These are phyloP conservation scores for Parastagonospora avenae DNA, from an alignment of 2,329 filamentous ascomycete species.

Conservation along the genomic window DNA sequence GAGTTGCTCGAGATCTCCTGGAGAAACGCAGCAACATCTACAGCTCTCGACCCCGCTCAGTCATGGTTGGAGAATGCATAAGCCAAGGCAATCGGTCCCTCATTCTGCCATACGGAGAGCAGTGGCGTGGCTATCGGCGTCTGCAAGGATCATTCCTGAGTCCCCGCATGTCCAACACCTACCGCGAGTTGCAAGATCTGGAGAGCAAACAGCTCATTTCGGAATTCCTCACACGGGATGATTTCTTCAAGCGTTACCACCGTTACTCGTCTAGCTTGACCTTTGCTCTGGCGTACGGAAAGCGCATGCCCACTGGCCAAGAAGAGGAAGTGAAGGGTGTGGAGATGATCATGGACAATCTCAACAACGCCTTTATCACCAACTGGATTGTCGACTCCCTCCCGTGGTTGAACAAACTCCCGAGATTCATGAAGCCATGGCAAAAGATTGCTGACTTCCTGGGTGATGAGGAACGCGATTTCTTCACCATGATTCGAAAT, in stretches of 20 bases:
- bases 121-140: conserved; percentile 10
- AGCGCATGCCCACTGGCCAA: too few relatives aligned
- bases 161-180: conserved; percentile 26
- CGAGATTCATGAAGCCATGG: too few relatives aligned
- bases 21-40: conserved; percentile 59
- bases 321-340: too few relatives aligned
- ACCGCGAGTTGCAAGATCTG: conserved; percentile 59
- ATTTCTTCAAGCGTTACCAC: conserved; percentile 52
- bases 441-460: too few relatives aligned
- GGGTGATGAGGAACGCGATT: too few relatives aligned
- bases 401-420: too few relatives aligned
- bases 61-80: conserved; percentile 11
- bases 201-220: conserved; percentile 61
- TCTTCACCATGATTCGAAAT: too few relatives aligned
- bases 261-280: conserved; percentile 53
- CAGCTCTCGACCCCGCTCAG: conserved; percentile 53
- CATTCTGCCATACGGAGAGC: conserved; percentile 15
- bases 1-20: conserved; percentile 57
- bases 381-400: too few relatives aligned
- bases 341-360: too few relatives aligned
- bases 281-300: too few relatives aligned
- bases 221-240: conserved; percentile 53
- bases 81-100: background rate
- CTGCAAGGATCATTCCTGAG: conserved; percentile 11
- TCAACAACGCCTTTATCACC: too few relatives aligned